Base-by-base conservation (phyloP, 2,329 filamentous ascomycete genomes). In the Chaetomium globosum region DNA sequence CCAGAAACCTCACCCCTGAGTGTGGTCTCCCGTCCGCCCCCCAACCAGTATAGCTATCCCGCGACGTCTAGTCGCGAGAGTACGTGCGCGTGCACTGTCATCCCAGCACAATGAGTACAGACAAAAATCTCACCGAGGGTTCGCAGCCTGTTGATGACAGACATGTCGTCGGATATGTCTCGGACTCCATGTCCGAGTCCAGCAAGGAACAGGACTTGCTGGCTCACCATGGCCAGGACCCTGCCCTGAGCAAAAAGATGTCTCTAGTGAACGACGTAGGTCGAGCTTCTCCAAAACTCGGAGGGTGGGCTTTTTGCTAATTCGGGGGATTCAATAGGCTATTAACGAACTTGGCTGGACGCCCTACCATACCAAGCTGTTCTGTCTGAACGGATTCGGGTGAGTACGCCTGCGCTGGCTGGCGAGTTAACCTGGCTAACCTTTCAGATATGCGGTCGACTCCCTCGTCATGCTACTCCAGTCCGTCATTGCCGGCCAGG, bases 311-410 rank as follows among this genome's bases (percentile, higher is more conserved):
- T 26, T 7, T 33, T 23, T 12, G 13, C 30, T 28, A n/a, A 36
- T 72, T 61, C 21, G 19, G 9, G 2, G 39, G 1, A 28, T 53
- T 31, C 13, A 78, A 81, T 19, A 78, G 81, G 79, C 79, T 1
- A 83, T 82, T 65, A 84, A 87, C 70, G 81, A 87, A 69, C 86
- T 88, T 66, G 85, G 85, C 13, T 86, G 84, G 80, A 88, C 85
- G 0, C 74, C 75, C 0, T 87, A 83, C 70, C 85, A 88, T 68
- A 79, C 80, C 73, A 87, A 87, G 73, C 77, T 88, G 0, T 87
- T 87, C 74, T 82, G 83, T 69, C 78, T 88, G 55, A 87, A 87
- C 69, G 85, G 86, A 7, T 87, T 87, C 68, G 85, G 85, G 63
- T 83, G 79, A 67, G 76, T 52, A 4, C 7, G n/a, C 19, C n/a